Percentiles rank a stretch among this genome's conserved stretches.
Evolutionary conservation across 2,329 filamentous ascomycete species (phyloP).

Genomic region (Aspergillus japonicus): DNA sequence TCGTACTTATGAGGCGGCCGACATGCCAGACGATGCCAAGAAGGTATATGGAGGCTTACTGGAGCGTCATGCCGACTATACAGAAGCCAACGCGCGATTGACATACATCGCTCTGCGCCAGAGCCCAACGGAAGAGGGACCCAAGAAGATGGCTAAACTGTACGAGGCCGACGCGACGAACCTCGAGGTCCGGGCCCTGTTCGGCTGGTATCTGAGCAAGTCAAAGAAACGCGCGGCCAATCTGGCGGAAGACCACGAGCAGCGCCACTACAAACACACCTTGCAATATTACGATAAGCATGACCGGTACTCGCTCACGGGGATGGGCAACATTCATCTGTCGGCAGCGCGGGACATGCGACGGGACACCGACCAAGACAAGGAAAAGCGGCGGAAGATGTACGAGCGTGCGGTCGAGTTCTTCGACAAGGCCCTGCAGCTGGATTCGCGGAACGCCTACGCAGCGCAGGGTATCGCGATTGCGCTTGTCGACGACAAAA

Average conservation of each 20-base stretch:
- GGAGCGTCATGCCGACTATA: constrained; percentile 84
- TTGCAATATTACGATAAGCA: constrained; percentile 94
- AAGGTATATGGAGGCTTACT: constrained; percentile 86
- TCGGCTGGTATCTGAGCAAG: constrained; percentile 93
- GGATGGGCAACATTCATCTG: constrained; percentile 95
- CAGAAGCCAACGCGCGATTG: constrained; percentile 82
- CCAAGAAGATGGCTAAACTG: constrained; percentile 78
- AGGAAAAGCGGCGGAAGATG: constrained; percentile 80
- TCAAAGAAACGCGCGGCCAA: constrained; percentile 79
- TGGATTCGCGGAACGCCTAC: constrained; percentile 95
- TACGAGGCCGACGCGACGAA: constrained; percentile 82
- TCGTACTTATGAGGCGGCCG: constrained; percentile 84
- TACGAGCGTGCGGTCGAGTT: constrained; percentile 96
- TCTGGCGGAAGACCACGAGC: constrained; percentile 83
- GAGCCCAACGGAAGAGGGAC: constrained; percentile 79
- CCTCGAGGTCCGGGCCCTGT: constrained; percentile 86
- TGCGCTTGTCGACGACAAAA: constrained; percentile 89
- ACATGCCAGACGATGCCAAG: constrained; percentile 76
- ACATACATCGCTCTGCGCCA: constrained; percentile 85
- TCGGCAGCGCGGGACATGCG: constrained; percentile 90
- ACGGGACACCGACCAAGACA: constrained; percentile 82
- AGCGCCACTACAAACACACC: constrained; percentile 94
- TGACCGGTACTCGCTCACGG: constrained; percentile 91
- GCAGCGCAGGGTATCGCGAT: constrained; percentile 96
- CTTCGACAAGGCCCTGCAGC: constrained; percentile 91